A percentile compares a stretch with the other conserved stretches of the same genome.
phyloP scores from a whole-genome alignment of 352 stramenopile species.

The Phytophthora pseudosyringae region DNA sequence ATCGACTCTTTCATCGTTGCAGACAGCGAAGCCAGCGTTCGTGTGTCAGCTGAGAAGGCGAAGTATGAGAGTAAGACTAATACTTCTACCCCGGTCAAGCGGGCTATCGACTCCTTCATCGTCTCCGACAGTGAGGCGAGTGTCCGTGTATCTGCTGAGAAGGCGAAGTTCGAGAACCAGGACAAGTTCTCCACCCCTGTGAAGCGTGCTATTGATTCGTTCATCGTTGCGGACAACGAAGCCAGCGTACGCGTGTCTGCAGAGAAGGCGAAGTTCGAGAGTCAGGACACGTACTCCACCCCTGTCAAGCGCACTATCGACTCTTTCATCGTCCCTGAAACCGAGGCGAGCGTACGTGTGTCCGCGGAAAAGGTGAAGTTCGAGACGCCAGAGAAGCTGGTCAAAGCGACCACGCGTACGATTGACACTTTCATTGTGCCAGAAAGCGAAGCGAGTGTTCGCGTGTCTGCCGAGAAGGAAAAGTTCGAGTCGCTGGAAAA shows the following conservation, averaged over 20 bases:
- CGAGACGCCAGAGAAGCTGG: slow-evolving; percentile 52
- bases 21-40: slow-evolving; percentile 34
- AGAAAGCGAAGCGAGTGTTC: slow-evolving; percentile 35
- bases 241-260: slow-evolving; percentile 30
- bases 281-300: too few species aligned
- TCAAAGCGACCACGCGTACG: slow-evolving; percentile 24
- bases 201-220: slow-evolving; percentile 34
- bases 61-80: slow-evolving; percentile 33
- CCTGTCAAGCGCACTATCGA: slow-evolving; percentile 20
- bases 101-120: slow-evolving; percentile 38
- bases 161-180: slow-evolving; percentile 36
- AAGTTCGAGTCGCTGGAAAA: slow-evolving; percentile 43
- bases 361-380: slow-evolving; percentile 34
- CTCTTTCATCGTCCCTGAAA: slow-evolving; percentile 27
- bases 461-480: slow-evolving; percentile 37
- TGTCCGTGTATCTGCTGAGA: slow-evolving; percentile 35
- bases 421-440: slow-evolving; percentile 39
- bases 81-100: slow-evolving; percentile 11
- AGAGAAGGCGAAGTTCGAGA: slow-evolving; percentile 25
- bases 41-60: slow-evolving; percentile 36
- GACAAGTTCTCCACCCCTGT: slow-evolving; percentile 10
- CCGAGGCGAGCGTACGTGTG: slow-evolving; percentile 29
- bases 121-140: slow-evolving; percentile 27
- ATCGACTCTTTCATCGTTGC: slow-evolving; percentile 41
- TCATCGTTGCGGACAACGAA: slow-evolving; percentile 21